A percentile compares a stretch with the other conserved stretches of the same genome.
phyloP scores from a whole-genome alignment of 768 basidiomycete species.

The Mycena belliarum region DNA sequence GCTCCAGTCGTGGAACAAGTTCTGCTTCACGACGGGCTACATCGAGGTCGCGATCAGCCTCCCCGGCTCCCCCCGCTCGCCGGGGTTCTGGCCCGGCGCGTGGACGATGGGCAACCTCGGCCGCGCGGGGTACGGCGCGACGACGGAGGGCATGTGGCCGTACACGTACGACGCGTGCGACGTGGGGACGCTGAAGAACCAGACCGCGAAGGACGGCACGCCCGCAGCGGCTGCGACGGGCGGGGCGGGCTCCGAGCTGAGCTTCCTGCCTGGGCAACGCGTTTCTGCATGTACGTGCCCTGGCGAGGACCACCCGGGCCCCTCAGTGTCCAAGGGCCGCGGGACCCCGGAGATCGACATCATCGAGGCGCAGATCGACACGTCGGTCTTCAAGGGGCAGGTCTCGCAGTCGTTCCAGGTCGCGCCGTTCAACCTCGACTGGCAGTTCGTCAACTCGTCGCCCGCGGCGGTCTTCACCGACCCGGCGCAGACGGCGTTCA shows the following conservation, averaged over 20 bases:
- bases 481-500: constrained; percentile 50
- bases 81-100: constrained; percentile 86
- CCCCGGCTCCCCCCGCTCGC: constrained; percentile 58
- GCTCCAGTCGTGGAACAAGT: constrained; percentile 27
- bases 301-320: constrained; percentile 87
- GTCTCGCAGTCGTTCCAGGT: constrained; percentile 82
- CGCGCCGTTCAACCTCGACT: constrained; percentile 77
- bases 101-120: constrained; percentile 87
- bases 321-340: constrained; percentile 63
- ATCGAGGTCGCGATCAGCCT: constrained; percentile 81
- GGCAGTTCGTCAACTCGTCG: constrained; percentile 56
- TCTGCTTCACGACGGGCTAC: constrained; percentile 93
- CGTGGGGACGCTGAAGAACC: constrained; percentile 82
- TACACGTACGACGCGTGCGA: constrained; percentile 87
- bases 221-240: constrained; percentile 63
- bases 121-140: constrained; percentile 86
- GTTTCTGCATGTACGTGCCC: constrained; percentile 88
- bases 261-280: constrained; percentile 84
- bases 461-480: constrained; percentile 58
- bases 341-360: constrained; percentile 93
- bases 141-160: constrained; percentile 86
- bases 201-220: constrained; percentile 59
- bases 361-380: constrained; percentile 78
- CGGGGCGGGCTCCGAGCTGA: constrained; percentile 53
- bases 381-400: constrained; percentile 49